Conservation (phyloP, 257 asterid genomes). For the Solanum corneliomulleri region DNA sequence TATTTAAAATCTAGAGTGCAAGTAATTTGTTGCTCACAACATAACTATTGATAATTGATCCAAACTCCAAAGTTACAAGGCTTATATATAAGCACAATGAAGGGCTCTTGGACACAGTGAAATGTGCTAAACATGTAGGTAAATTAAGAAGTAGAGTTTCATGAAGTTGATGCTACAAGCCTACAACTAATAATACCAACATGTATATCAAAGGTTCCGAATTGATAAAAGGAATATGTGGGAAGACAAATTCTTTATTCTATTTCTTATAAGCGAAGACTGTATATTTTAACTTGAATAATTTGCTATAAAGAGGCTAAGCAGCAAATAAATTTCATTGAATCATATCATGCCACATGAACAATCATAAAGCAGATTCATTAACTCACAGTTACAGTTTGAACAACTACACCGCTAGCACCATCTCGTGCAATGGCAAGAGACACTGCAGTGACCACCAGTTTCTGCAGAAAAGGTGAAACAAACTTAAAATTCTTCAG, state of each 20-base stretch:
- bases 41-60: background rate
- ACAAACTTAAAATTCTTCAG: background rate
- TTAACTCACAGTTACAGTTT: conserved; percentile 81
- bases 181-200: background rate
- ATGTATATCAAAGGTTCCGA: background rate
- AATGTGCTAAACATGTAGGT: background rate
- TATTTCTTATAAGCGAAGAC: background rate
- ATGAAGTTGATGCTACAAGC: background rate
- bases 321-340: background rate
- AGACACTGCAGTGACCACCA: conserved; percentile 90
- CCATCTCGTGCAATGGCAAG: conserved; percentile 99
- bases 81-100: background rate
- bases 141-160: background rate
- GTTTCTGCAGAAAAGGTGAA: conserved; percentile 25
- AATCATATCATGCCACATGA: background rate
- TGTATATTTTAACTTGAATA: background rate
- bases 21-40: background rate
- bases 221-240: background rate
- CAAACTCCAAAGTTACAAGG: background rate
- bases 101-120: background rate
- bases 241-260: background rate
- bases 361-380: background rate
- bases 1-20: background rate
- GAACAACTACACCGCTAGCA: conserved; percentile 95
- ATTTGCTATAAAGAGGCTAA: background rate